Evolutionary conservation across 2,329 filamentous ascomycete species (phyloP).

Genomic region (Alternaria gaisen): DNA sequence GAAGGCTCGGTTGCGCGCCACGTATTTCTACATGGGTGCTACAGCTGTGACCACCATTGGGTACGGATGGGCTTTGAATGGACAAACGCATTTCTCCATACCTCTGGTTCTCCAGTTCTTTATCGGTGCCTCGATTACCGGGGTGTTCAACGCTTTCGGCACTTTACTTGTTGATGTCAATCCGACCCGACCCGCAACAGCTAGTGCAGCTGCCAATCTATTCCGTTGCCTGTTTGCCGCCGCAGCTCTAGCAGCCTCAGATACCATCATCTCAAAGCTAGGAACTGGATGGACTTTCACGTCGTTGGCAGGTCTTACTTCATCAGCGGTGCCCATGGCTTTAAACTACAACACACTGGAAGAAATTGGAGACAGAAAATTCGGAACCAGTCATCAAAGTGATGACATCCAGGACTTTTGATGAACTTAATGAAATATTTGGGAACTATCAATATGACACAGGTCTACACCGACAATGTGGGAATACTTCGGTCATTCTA

Average conservation of each 20-base stretch:
- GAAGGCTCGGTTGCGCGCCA: not conserved
- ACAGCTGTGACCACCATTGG: not conserved
- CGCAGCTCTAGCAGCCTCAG: not conserved
- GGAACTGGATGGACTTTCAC: not conserved
- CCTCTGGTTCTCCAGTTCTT: not conserved
- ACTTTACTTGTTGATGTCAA: not conserved
- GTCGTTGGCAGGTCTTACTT: not conserved
- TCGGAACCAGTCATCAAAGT: not conserved
- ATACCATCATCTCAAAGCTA: not conserved
- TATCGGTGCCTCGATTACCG: not conserved
- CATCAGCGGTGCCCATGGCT: not conserved
- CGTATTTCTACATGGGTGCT: not conserved
- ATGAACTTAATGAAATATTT: accelerated
- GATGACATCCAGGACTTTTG: not conserved
- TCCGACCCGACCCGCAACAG: not conserved
- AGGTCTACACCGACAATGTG: not conserved
- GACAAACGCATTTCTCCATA: not conserved
- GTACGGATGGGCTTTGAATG: not conserved
- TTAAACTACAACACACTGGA: not conserved
- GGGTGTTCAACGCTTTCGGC: not conserved
- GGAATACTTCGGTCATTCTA: accelerated
- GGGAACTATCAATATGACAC: not conserved
- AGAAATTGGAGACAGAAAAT: not conserved
- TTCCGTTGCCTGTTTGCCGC: not conserved
- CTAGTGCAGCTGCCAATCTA: not conserved